Conservation (phyloP, 2,329 filamentous ascomycete genomes). For the Diaporthe vexans region DNA sequence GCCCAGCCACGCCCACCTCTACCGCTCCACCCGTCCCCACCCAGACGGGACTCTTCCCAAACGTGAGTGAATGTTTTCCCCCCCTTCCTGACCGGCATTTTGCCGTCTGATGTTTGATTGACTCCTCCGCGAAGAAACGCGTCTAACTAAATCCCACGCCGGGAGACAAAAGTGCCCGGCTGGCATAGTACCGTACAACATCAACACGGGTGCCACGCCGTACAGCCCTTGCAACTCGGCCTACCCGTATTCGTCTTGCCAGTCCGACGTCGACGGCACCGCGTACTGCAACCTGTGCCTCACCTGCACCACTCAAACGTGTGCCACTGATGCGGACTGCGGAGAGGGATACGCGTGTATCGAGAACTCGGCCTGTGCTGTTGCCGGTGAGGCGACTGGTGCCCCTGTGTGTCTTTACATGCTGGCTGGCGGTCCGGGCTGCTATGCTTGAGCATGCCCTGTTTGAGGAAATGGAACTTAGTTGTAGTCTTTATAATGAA, state of each 20-base stretch:
- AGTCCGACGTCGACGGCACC: slow-evolving; percentile 38
- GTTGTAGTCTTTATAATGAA: not conserved
- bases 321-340: slow-evolving; percentile 36
- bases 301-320: slow-evolving; percentile 30
- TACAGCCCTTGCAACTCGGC: slow-evolving; percentile 40
- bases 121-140: not conserved
- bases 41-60: slow-evolving; percentile 40
- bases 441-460: slow-evolving; percentile 11
- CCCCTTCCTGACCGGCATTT: not conserved
- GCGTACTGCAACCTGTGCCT: slow-evolving; percentile 40
- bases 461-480: not conserved
- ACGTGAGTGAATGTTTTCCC: not conserved
- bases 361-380: slow-evolving; percentile 37
- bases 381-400: slow-evolving; percentile 24
- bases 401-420: slow-evolving; percentile 40
- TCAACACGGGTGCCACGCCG: slow-evolving; percentile 31
- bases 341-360: slow-evolving; percentile 38
- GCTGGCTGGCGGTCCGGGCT: slow-evolving; percentile 36
- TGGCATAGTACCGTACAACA: slow-evolving; percentile 39
- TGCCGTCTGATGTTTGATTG: not conserved
- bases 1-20: slow-evolving; percentile 36
- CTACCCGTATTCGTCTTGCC: slow-evolving; percentile 33
- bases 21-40: slow-evolving; percentile 30
- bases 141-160: not conserved
- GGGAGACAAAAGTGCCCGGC: slow-evolving; percentile 34